Base-by-base conservation (phyloP, 148 eudicot species). In the Hydrangea macrophylla region DNA sequence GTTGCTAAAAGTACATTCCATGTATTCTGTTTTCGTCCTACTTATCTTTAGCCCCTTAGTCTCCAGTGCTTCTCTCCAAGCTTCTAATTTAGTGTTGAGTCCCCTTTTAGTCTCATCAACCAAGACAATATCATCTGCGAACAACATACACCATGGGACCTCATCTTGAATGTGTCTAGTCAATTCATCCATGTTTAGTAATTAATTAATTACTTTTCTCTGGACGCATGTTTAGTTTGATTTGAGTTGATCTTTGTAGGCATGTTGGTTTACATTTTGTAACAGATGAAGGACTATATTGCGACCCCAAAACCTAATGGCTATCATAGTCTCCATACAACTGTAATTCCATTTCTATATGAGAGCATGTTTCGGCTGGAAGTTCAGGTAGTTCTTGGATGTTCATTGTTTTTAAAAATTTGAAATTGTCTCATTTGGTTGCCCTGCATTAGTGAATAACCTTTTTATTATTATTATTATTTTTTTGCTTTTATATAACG, bases 221-320 rank as follows among this genome's bases (percentile, higher is more conserved):
- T 15, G n/a, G 18, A 6, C 28, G 32, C 69, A 7, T 63, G 60
- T 3, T 37, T 28, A 15, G n/a, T n/a, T 18, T 32, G 5, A n/a
- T 24, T 54, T 20, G n/a, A n/a, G n/a, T 66, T 58, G 25, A 10
- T 61, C 56, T 56, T 25, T 37, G 39, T 18, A 27, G 39, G 59
- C 63, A 7, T 40, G 31, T 68, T 63, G 28, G 59, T 50, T 64
- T 64, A 33, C 36, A 48, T 63, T 68, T 48, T 79, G 28, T 54
- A 48, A 74, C 88, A 94, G 99, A 85, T 94, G 88, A 94, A 91
- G 70, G 99, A 94, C 67, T 90, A 86, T 68, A 91, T 94, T 76
- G 99, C 99, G 30, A 90, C 97, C 64, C 88, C 99, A 33, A 94
- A 94, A 75, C 93, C 97, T 25, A 94, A 94, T 74, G 99, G 99